Percentiles rank a stretch among this genome's conserved stretches.
phyloP scores from a whole-genome alignment of 23 red algal genomes.

The Gracilaria caudata region DNA sequence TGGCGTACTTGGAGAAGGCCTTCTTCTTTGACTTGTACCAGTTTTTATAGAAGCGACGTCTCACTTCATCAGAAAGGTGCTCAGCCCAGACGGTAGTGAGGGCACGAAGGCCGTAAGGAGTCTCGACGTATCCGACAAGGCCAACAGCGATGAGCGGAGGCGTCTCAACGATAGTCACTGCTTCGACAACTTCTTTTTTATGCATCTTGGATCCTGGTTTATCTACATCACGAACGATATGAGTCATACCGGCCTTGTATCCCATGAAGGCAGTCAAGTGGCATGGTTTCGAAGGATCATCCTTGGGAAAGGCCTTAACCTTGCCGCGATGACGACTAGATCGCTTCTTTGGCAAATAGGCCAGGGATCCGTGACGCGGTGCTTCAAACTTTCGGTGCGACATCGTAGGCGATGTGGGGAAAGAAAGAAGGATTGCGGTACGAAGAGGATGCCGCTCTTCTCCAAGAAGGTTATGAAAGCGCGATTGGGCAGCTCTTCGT shows the following conservation, averaged over 20 bases:
- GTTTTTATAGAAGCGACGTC: constrained; percentile 98
- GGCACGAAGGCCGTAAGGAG: constrained; percentile 91
- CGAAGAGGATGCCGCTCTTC: neutral
- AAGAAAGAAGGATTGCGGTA: neutral
- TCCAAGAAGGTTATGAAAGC: neutral
- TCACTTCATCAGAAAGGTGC: constrained; percentile 97
- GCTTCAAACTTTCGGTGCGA: constrained; percentile 99
- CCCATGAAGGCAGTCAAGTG: constrained; percentile 93
- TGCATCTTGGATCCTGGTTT: constrained; percentile 98
- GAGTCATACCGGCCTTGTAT: constrained; percentile 99
- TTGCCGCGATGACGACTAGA: constrained; percentile 83
- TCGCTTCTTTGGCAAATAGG: constrained; percentile 90
- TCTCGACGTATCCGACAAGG: constrained; percentile 97
- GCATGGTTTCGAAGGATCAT: constrained; percentile 91
- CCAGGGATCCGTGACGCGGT: constrained; percentile 94
- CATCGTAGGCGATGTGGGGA: constrained; percentile 27
- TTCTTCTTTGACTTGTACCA: constrained; percentile 99
- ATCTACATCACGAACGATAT: constrained; percentile 96
- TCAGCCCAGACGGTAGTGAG: constrained; percentile 96
- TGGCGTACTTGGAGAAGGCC: constrained; percentile 97
- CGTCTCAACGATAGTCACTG: constrained; percentile 93
- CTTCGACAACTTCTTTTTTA: constrained; percentile 98
- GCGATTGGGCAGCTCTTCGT: no score
- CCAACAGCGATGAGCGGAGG: constrained; percentile 92
- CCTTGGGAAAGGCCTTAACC: constrained; percentile 96